A percentile compares a stretch with the other conserved stretches of the same genome.
Evolutionary conservation across 2,329 filamentous ascomycete genomes (phyloP).

Genomic region (Fonsecaea multimorphosa): DNA sequence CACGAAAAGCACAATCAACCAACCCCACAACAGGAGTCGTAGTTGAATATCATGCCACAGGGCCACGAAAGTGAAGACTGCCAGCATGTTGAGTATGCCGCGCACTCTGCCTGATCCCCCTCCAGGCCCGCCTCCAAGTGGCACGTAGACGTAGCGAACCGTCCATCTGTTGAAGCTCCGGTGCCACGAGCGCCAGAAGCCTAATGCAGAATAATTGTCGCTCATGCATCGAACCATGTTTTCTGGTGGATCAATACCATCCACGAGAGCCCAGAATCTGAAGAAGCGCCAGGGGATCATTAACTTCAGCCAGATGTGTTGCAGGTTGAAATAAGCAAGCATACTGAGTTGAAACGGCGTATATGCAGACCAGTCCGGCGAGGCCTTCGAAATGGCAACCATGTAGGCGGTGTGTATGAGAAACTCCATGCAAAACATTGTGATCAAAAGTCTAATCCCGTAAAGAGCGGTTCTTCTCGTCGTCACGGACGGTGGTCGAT

Average conservation of each 20-base stretch:
- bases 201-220: slow-evolving; percentile 87
- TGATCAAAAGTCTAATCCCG: slow-evolving; percentile 78
- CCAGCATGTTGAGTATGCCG: slow-evolving; percentile 75
- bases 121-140: slow-evolving; percentile 67
- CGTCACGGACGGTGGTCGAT: slow-evolving; percentile 74
- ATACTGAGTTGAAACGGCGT: slow-evolving; percentile 86
- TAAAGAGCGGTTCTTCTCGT: slow-evolving; percentile 76
- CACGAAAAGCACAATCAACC: slow-evolving; percentile 94
- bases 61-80: slow-evolving; percentile 95
- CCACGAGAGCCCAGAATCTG: slow-evolving; percentile 90
- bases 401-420: slow-evolving; percentile 92
- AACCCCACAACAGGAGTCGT: slow-evolving; percentile 90
- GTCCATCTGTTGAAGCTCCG: slow-evolving; percentile 94
- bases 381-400: slow-evolving; percentile 83
- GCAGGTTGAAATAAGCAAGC: slow-evolving; percentile 93
- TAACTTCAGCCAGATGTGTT: slow-evolving; percentile 97
- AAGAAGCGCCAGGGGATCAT: slow-evolving; percentile 98
- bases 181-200: slow-evolving; percentile 98
- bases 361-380: slow-evolving; percentile 81
- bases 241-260: slow-evolving; percentile 92
- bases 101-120: slow-evolving; percentile 54
- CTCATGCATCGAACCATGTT: slow-evolving; percentile 98
- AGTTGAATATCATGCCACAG: slow-evolving; percentile 98
- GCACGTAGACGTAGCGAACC: slow-evolving; percentile 90
- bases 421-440: slow-evolving; percentile 86